Percentiles rank a stretch among this genome's conserved stretches.
Evolutionary conservation across 2,329 filamentous ascomycete genomes (phyloP).

Genomic region (Mariannaea elegans): DNA sequence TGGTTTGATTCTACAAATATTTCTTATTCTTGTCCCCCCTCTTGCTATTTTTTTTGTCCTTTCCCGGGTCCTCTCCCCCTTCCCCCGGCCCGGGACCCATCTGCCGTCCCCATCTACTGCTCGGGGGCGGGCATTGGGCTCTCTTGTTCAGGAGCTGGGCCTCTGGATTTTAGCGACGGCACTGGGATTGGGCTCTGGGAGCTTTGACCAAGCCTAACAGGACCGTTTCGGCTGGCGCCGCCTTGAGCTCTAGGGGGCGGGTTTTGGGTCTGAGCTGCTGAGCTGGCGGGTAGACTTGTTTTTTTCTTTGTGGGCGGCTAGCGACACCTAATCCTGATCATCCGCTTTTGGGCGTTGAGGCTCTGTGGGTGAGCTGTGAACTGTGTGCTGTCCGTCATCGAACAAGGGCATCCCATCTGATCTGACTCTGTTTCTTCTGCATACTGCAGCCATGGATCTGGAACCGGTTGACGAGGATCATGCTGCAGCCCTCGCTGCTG

Average conservation of each 20-base stretch:
- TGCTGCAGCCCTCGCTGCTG: conserved; percentile 37
- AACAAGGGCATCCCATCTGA: conserved; percentile 12
- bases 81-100: conserved; percentile 9
- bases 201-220: conserved; percentile 10
- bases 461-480: conserved; percentile 39
- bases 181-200: background rate
- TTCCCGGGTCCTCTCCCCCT: background rate
- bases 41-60: background rate
- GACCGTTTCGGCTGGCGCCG: conserved; percentile 17
- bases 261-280: conserved; percentile 19
- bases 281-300: conserved; percentile 33
- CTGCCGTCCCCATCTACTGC: background rate
- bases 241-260: conserved; percentile 32
- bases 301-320: conserved; percentile 33
- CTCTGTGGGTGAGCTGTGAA: conserved; percentile 33
- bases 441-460: conserved; percentile 36
- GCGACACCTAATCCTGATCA: conserved; percentile 25
- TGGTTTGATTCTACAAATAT: background rate
- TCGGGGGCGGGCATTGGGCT: conserved; percentile 3
- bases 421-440: conserved; percentile 17
- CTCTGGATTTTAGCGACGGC: background rate
- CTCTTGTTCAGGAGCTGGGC: conserved; percentile 4
- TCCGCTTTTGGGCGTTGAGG: conserved; percentile 26
- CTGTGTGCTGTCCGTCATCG: conserved; percentile 23
- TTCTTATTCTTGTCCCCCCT: background rate